A percentile compares a stretch with the other conserved stretches of the same genome.
phyloP scores from a whole-genome alignment of 768 basidiomycete genomes.

The Termitomyces sp. region DNA sequence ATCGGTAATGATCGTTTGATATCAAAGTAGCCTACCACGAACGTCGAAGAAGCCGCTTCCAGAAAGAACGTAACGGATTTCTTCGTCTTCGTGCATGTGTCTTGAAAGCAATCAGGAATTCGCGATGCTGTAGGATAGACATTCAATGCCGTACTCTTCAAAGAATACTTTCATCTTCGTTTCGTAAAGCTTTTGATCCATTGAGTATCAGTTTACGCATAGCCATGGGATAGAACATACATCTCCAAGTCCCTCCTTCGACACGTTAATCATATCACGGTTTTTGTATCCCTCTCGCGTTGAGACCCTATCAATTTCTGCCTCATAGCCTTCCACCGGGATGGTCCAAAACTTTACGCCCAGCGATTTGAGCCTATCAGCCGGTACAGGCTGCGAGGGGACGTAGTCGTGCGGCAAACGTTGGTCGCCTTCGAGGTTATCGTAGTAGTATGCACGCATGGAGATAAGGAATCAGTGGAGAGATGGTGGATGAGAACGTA shows the following conservation, averaged over 20 bases:
- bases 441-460: conserved; percentile 77
- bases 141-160: conserved; percentile 53
- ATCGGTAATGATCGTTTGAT: background rate
- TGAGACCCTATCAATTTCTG: conserved; percentile 58
- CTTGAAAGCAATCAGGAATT: conserved; percentile 28
- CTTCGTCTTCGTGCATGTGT: conserved; percentile 95
- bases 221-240: conserved; percentile 22
- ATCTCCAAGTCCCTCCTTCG: conserved; percentile 76
- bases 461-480: background rate
- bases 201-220: background rate
- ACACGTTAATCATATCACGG: conserved; percentile 73
- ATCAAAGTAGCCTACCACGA: conserved; percentile 47
- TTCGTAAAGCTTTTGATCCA: conserved; percentile 51
- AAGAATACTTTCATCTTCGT: conserved; percentile 79
- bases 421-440: conserved; percentile 76
- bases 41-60: conserved; percentile 95
- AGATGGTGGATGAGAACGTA: background rate
- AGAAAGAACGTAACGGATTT: conserved; percentile 82
- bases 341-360: conserved; percentile 68
- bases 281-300: conserved; percentile 76
- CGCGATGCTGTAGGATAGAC: background rate
- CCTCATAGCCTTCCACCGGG: conserved; percentile 55
- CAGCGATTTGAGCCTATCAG: conserved; percentile 44
- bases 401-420: conserved; percentile 73
- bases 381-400: conserved; percentile 46